A percentile compares a stretch with the other conserved stretches of the same genome.
phyloP scores from a whole-genome alignment of 164 flowering plant genomes.

The Stephania japonica region DNA sequence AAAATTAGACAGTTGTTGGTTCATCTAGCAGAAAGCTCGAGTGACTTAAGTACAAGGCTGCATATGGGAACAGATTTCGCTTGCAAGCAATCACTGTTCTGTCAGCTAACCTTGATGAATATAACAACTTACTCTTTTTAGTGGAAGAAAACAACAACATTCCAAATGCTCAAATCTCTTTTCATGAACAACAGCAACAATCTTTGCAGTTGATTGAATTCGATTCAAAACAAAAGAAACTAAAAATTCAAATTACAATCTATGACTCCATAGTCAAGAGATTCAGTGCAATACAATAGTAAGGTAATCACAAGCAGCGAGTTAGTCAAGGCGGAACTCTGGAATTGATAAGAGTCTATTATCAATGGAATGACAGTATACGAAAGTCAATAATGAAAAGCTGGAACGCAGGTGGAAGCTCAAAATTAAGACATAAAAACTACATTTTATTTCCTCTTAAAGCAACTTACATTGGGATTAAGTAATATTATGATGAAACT shows the following conservation, averaged over 20 bases:
- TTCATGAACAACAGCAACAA: too few relatives aligned
- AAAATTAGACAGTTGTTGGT: too few relatives aligned
- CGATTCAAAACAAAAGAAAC: not conserved
- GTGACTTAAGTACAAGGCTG: too few relatives aligned
- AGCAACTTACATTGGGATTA: slow-evolving; percentile 9
- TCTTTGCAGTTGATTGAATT: not conserved
- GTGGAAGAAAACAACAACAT: too few relatives aligned
- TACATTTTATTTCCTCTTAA: slow-evolving; percentile 1
- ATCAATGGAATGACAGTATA: not conserved
- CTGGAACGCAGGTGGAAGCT: not conserved
- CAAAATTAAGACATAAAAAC: slow-evolving; percentile 10
- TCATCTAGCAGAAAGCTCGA: too few relatives aligned
- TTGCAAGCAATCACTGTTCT: too few relatives aligned
- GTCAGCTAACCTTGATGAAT: too few relatives aligned
- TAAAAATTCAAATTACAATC: not conserved
- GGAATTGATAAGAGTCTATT: not conserved
- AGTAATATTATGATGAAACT: not conserved
- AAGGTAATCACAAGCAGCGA: not conserved
- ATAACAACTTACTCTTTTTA: too few relatives aligned
- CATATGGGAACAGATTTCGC: too few relatives aligned
- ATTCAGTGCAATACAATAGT: not conserved
- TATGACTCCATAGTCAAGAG: not conserved
- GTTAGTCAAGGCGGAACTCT: not conserved
- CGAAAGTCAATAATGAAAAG: not conserved
- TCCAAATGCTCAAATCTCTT: not conserved